phyloP scores from a whole-genome alignment of 2,329 filamentous ascomycete species.

The Trichoderma citrinoviride region DNA sequence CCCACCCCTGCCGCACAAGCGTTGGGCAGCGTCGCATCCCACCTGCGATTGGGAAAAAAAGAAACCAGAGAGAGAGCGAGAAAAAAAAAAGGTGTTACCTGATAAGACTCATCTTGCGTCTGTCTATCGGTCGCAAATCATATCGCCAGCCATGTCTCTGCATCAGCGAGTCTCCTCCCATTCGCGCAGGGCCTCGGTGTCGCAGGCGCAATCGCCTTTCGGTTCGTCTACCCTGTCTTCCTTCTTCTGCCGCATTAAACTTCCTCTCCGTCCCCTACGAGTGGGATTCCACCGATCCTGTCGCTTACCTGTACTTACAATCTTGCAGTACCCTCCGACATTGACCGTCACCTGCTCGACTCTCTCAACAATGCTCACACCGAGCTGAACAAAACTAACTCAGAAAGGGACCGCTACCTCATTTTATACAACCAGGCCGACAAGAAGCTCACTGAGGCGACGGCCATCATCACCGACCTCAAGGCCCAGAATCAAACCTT shows the following conservation, averaged over 20 bases:
- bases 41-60: conserved; percentile 13
- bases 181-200: conserved; percentile 27
- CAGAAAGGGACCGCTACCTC: conserved; percentile 30
- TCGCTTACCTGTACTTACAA: conserved; percentile 8
- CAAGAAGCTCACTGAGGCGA: conserved; percentile 33
- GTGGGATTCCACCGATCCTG: neutral
- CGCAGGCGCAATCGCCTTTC: conserved; percentile 23
- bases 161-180: conserved; percentile 25
- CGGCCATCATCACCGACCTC: conserved; percentile 23
- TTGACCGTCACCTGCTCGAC: conserved; percentile 26
- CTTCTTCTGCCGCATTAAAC: too few species aligned
- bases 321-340: conserved; percentile 15
- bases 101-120: neutral
- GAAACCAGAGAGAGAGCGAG: neutral
- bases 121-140: neutral
- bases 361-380: conserved; percentile 27
- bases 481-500: conserved; percentile 23
- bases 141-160: conserved; percentile 22
- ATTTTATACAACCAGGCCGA: conserved; percentile 30
- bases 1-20: conserved; percentile 8
- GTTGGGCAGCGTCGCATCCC: conserved; percentile 21
- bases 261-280: too few species aligned
- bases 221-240: conserved; percentile 15
- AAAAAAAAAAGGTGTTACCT: neutral
- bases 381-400: conserved; percentile 28